Percentiles rank a stretch among this genome's conserved stretches.
These are phyloP conservation scores for Suillus lakei DNA, from an alignment of 768 basidiomycete species.

Conservation along the genomic window DNA sequence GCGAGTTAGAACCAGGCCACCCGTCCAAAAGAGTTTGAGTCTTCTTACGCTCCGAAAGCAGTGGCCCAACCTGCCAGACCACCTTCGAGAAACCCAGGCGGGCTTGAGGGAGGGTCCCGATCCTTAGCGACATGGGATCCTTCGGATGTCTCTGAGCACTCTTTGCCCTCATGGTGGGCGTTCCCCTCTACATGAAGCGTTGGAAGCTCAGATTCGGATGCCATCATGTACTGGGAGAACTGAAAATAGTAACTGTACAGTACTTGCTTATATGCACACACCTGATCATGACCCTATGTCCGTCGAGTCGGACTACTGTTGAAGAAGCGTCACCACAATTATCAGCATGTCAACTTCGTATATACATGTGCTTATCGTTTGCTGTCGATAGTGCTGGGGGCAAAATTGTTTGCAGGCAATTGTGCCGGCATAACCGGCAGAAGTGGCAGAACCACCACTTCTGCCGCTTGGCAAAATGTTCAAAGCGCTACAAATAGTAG, in stretches of 20 bases:
- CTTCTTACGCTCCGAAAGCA: slow-evolving; percentile 3
- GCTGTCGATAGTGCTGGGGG: too few relatives aligned
- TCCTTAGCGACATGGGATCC: neutral
- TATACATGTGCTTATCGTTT: too few relatives aligned
- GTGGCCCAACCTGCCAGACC: neutral
- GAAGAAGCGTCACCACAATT: neutral
- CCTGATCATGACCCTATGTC: neutral
- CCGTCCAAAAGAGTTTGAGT: too few relatives aligned
- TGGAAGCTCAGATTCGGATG: neutral
- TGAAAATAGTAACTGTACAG: neutral
- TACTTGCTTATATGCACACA: neutral
- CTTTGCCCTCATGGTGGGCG: neutral
- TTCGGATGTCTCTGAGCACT: neutral
- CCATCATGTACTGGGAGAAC: neutral
- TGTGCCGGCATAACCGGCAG: too few relatives aligned
- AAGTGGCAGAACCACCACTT: too few relatives aligned
- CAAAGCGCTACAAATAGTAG: too few relatives aligned
- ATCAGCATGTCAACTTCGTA: neutral
- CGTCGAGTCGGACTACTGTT: neutral
- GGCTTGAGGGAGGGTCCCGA: neutral
- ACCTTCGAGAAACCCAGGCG: neutral
- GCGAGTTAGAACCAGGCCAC: too few relatives aligned
- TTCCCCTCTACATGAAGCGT: neutral
- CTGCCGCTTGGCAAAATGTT: too few relatives aligned
- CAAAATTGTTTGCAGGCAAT: too few relatives aligned